Conservation (phyloP, 1,284 basidiomycete genomes). For the Meira miltonrushii region DNA sequence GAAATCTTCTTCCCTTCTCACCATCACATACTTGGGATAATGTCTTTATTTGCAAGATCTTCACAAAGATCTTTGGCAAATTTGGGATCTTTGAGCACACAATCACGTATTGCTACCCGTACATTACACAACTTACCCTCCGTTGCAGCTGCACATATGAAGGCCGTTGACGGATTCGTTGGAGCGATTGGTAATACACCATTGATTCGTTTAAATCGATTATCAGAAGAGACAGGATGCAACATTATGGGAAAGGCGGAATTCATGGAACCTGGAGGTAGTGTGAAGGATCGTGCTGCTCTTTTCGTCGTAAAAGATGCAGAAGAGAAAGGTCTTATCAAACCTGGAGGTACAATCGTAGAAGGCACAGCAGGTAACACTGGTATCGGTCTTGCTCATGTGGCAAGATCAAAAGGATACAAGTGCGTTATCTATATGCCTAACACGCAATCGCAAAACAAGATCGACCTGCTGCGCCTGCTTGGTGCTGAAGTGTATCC, state of each 20-base stretch:
- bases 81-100: background rate
- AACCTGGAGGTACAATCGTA: constrained; percentile 87
- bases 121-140: too few relatives aligned
- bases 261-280: constrained; percentile 98
- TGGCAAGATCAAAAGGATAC: constrained; percentile 87
- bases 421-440: constrained; percentile 99
- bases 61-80: too few relatives aligned
- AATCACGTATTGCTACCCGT: constrained; percentile 24
- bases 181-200: constrained; percentile 92
- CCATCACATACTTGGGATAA: too few relatives aligned
- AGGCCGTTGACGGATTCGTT: constrained; percentile 62
- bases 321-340: constrained; percentile 70
- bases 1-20: too few relatives aligned
- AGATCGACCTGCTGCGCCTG: constrained; percentile 95
- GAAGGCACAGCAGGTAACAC: constrained; percentile 99
- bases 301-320: constrained; percentile 83
- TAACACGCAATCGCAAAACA: constrained; percentile 85
- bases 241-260: constrained; percentile 91
- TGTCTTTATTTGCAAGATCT: too few relatives aligned
- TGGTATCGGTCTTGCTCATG: constrained; percentile 86
- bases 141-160: constrained; percentile 6
- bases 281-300: constrained; percentile 95
- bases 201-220: constrained; percentile 60
- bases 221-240: constrained; percentile 84
- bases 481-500: constrained; percentile 92